Evolutionary conservation across 768 basidiomycete species (phyloP).

Genomic region (Amanita phalloides): DNA sequence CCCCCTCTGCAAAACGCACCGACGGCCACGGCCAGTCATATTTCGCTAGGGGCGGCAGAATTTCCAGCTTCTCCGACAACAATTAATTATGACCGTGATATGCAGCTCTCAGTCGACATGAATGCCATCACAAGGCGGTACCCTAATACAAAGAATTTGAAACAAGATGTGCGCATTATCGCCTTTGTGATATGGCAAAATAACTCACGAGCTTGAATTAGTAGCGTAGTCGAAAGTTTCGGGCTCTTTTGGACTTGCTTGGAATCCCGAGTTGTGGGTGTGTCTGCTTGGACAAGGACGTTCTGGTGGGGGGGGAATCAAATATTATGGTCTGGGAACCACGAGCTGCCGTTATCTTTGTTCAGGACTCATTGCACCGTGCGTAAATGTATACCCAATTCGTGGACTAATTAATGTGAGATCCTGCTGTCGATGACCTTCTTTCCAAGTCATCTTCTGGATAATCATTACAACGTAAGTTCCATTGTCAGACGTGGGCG

Average conservation of each 20-base stretch:
- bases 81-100: neutral
- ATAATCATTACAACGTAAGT: neutral
- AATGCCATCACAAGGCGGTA: slow-evolving; percentile 1
- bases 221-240: neutral
- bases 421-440: neutral
- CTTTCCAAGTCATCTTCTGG: neutral
- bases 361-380: neutral
- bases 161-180: neutral
- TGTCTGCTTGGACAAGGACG: neutral
- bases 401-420: neutral
- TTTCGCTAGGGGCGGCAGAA: neutral
- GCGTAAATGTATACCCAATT: neutral
- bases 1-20: neutral
- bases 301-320: neutral
- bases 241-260: slow-evolving; percentile 1
- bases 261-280: slow-evolving; percentile 2
- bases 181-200: neutral
- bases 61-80: neutral
- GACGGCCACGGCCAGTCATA: neutral
- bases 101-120: neutral
- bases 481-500: neutral
- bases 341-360: neutral
- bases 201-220: neutral
- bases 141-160: neutral
- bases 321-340: slow-evolving; percentile 2